Conservation (phyloP, 2,329 filamentous ascomycete genomes). For the Fusarium nisikadoi region DNA sequence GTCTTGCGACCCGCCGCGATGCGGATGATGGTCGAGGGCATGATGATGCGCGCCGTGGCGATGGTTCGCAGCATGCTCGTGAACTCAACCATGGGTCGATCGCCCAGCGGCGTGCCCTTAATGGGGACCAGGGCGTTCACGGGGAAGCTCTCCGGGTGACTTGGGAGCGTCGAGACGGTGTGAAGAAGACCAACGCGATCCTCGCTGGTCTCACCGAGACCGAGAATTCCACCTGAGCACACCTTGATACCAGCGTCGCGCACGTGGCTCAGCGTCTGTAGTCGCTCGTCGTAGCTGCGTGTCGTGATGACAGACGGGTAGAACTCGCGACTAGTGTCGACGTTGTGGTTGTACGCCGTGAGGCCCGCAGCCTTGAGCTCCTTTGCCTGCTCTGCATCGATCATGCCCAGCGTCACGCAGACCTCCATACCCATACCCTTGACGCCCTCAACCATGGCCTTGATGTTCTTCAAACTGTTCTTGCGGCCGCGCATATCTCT, state of each 20-base stretch:
- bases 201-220: conserved; percentile 79
- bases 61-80: conserved; percentile 84
- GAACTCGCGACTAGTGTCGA: conserved; percentile 90
- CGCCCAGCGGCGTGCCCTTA: conserved; percentile 86
- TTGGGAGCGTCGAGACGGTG: conserved; percentile 82
- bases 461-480: conserved; percentile 83
- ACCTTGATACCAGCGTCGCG: conserved; percentile 89
- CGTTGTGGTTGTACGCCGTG: conserved; percentile 94
- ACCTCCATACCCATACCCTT: conserved; percentile 86
- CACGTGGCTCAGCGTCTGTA: conserved; percentile 82
- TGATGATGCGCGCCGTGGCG: conserved; percentile 82
- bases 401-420: conserved; percentile 95
- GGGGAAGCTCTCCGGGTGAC: conserved; percentile 89
- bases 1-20: conserved; percentile 86
- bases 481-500: conserved; percentile 93
- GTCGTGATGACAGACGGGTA: conserved; percentile 90
- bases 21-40: conserved; percentile 87
- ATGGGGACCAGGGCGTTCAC: conserved; percentile 93
- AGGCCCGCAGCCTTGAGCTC: conserved; percentile 86
- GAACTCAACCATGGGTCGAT: conserved; percentile 78
- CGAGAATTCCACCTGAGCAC: conserved; percentile 89
- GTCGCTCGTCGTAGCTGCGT: conserved; percentile 85
- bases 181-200: conserved; percentile 87
- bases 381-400: conserved; percentile 81
- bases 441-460: conserved; percentile 86